These are phyloP conservation scores for Myotisia sp. DNA, from an alignment of 2,329 filamentous ascomycete genomes.

Conservation along the genomic window DNA sequence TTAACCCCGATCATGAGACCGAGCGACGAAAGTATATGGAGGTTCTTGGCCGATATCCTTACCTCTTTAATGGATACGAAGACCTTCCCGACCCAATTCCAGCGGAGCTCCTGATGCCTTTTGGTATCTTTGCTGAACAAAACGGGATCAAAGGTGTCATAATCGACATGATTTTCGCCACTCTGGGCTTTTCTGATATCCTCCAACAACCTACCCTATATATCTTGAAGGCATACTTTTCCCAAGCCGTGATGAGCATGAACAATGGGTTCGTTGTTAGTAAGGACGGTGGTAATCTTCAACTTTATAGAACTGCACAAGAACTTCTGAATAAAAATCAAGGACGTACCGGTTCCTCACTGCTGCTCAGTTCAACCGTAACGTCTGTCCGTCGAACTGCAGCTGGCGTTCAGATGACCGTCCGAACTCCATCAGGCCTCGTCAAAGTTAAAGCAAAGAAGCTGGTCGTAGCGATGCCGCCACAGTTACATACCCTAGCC, in stretches of 20 bases:
- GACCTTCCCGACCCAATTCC: constrained; percentile 19
- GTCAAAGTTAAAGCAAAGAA: constrained; percentile 26
- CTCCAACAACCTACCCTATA: constrained; percentile 15
- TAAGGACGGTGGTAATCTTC: constrained; percentile 7
- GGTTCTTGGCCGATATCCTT: constrained; percentile 14
- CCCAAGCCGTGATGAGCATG: constrained; percentile 10
- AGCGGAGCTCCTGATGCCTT: constrained; percentile 18
- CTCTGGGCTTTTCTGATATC: constrained; percentile 14
- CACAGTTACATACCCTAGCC: constrained; percentile 21
- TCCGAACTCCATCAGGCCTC: constrained; percentile 19
- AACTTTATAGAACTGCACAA: constrained; percentile 15
- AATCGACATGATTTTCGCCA: constrained; percentile 13
- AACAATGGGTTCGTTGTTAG: constrained; percentile 4
- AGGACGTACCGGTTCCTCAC: too few relatives aligned
- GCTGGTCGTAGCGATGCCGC: constrained; percentile 30
- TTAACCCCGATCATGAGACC: too few relatives aligned
- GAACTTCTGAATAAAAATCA: constrained; percentile 12
- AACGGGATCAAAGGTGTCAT: constrained; percentile 14
- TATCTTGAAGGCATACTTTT: constrained; percentile 16
- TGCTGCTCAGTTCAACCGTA: constrained; percentile 10
- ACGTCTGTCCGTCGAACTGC: constrained; percentile 6
- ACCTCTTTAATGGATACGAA: constrained; percentile 16
- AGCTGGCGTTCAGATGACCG: constrained; percentile 13
- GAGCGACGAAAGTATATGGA: constrained; percentile 7
- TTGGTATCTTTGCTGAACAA: constrained; percentile 18